phyloP scores from a whole-genome alignment of 164 flowering plant species.

The Cinnamomum micranthum region DNA sequence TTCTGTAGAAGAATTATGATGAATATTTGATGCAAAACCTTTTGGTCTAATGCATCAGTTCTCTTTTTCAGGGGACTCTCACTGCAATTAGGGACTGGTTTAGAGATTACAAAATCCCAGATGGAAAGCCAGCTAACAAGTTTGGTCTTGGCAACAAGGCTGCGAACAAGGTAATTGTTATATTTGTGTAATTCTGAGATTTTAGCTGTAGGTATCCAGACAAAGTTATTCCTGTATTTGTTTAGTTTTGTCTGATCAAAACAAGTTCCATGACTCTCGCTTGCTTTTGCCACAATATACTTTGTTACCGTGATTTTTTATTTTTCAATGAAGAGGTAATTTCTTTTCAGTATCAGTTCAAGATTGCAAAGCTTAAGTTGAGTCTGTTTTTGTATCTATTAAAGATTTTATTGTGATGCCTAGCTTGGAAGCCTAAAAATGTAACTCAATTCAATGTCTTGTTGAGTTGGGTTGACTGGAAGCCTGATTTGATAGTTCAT shows the following conservation, averaged over 20 bases:
- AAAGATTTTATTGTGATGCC: not conserved
- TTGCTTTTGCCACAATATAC: not conserved
- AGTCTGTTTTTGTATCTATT: not conserved
- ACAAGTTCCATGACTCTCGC: not conserved
- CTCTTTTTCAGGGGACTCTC: conserved; percentile 70
- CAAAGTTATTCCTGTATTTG: no score
- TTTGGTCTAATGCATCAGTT: conserved; percentile 7
- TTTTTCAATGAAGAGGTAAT: not conserved
- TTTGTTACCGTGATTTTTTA: not conserved
- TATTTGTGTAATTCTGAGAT: not conserved
- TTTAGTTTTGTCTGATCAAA: not conserved
- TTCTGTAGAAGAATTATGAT: not conserved
- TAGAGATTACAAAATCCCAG: conserved; percentile 97
- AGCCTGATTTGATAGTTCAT: not conserved
- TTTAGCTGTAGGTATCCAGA: not conserved
- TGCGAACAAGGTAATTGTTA: conserved; percentile 69
- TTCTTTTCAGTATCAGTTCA: not conserved
- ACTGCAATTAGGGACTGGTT: conserved; percentile 98
- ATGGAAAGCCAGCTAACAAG: conserved; percentile 94
- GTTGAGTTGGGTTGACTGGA: not conserved
- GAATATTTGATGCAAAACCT: not conserved
- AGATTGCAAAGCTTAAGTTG: conserved; percentile 1
- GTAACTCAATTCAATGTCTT: not conserved
- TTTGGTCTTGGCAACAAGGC: conserved; percentile 96
- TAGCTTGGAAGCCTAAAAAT: not conserved